phyloP scores from a whole-genome alignment of 1,284 basidiomycete genomes.

The Clitocybe nebularis region DNA sequence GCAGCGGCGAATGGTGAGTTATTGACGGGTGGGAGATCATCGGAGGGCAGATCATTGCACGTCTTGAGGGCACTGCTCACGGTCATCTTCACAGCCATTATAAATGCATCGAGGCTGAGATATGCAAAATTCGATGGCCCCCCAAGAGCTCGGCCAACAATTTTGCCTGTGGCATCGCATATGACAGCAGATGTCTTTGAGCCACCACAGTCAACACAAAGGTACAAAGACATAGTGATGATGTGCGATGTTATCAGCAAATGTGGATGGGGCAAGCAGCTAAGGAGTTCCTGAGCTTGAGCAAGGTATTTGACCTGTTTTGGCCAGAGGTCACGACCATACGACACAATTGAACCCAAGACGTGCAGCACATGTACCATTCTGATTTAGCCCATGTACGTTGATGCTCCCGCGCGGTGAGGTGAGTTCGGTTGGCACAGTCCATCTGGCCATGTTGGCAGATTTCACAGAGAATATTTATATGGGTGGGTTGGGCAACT shows the following conservation, averaged over 20 bases:
- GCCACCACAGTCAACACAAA: slow-evolving; percentile 80
- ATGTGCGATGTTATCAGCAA: neutral
- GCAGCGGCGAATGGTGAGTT: slow-evolving; percentile 52
- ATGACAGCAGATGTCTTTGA: slow-evolving; percentile 77
- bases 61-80: slow-evolving; percentile 52
- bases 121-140: slow-evolving; percentile 49
- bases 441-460: no score
- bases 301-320: neutral
- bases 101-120: slow-evolving; percentile 30
- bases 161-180: slow-evolving; percentile 46
- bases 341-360: neutral
- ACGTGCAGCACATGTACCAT: neutral
- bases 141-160: slow-evolving; percentile 58
- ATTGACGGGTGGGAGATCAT: slow-evolving; percentile 33
- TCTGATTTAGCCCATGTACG: neutral
- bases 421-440: no score
- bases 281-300: no score
- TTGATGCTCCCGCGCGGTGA: neutral
- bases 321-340: neutral
- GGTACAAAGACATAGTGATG: slow-evolving; percentile 51
- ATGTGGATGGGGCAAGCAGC: no score
- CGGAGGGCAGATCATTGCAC: slow-evolving; percentile 29
- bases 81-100: slow-evolving; percentile 42
- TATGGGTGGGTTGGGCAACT: no score
- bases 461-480: no score